Conservation (phyloP, 257 asterid genomes). For the Sherardia arvensis region DNA sequence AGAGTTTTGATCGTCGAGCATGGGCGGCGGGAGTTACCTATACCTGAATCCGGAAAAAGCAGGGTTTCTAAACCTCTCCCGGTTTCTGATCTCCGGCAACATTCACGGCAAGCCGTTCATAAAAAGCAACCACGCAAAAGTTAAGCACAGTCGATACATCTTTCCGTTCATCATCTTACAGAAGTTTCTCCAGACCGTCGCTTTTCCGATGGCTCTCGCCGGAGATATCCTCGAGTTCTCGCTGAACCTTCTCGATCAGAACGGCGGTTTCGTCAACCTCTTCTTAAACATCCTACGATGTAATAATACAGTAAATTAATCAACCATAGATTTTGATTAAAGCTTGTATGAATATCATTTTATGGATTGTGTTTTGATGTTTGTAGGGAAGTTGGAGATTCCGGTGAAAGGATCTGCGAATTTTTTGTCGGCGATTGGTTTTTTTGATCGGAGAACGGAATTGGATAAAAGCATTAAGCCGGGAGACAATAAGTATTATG, state of each 20-base stretch:
- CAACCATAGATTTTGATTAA: too few relatives aligned
- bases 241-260: neutral
- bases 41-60: neutral
- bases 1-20: neutral
- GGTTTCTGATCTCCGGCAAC: neutral
- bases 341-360: too few relatives aligned
- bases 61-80: neutral
- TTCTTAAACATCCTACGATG: neutral
- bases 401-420: neutral
- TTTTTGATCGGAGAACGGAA: neutral
- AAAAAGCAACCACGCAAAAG: neutral
- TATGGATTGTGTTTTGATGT: too few relatives aligned
- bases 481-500: slow-evolving; percentile 29
- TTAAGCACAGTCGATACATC: neutral
- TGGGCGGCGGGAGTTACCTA: neutral
- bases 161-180: neutral
- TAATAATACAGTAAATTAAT: too few relatives aligned
- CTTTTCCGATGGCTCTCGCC: neutral
- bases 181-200: neutral
- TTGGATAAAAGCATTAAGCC: slow-evolving; percentile 12
- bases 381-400: neutral
- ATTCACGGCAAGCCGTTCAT: neutral
- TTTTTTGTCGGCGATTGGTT: neutral
- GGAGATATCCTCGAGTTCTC: neutral
- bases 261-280: neutral